Evolutionary conservation across 1,139 yeast genomes (phyloP), one percentile per base, ranked within the genome.

Genomic region (Magnusiomyces tetraspermus): DNA sequence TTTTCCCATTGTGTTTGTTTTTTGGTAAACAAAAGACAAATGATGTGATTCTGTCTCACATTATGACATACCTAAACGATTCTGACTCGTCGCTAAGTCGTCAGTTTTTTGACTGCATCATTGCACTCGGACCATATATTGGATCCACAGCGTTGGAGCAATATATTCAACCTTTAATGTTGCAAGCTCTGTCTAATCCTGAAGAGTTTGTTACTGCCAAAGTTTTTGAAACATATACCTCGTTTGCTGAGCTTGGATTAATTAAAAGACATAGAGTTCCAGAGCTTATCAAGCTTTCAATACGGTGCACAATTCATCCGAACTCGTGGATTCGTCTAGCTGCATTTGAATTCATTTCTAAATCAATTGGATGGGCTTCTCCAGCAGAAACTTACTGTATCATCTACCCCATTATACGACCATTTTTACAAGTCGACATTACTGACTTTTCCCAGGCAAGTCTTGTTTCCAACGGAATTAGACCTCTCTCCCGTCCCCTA

Each of bases 11-110:
- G 5, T 87, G 97, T 61, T 75, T 82, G 22, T 85, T 84, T 58
- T 83, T 94, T 65, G 97, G 97, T 0, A 80, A 83, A 50, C 95
- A 88, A 51, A 85, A 81, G 60, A 85, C 96, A 0, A 89, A 86
- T 63, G 97, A 94, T 66, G 74, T 90, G 45, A 81, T 94, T 17
- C 69, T 94, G 49, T 90, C 96, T 45, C 98, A 94, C 71, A 71
- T 90, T 52, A 89, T 92, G 46, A 90, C 97, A 0, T 94, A 89
- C 63, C 70, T 94, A 56, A 94, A 94, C 65, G 97, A 89, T 63
- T 76, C 80, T 50, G 82, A 83, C 61, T 73, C 84, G 2, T 77
- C 80, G 30, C 71, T 92, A 26, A 74, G 95, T 54, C 71, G 85
- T 33, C 81, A 83, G 6, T 82, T 94, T 60, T 79, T 90, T 46